Evolutionary conservation across 129 eudicot genomes (phyloP), one percentile per base, ranked within the genome.

Genomic region (Scalesia atractyloides): DNA sequence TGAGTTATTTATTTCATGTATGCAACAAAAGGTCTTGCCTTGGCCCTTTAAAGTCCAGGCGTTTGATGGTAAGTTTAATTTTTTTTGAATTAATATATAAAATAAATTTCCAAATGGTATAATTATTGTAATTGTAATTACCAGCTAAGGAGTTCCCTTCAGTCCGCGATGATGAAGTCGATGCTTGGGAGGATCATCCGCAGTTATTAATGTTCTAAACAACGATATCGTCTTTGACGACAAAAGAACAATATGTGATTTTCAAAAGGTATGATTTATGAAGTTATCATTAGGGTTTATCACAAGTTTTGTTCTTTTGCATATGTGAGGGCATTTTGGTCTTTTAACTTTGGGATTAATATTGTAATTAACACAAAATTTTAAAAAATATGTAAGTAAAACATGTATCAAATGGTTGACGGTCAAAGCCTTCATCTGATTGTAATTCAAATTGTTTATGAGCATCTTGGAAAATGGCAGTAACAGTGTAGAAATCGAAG

Each of bases 181-280:
- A 86, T 18, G 91, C 88, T 16, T 95, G 94, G 97, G 99, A 95
- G 86, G 96, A 91, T 68, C 90, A 95, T 86, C 99, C 53, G 59
- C 74, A 43, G 84, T 80, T 65, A 86, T 95, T 80, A 56, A 81
- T 75, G 73, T 83, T 19, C 62, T 88, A 7, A 82, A 70, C 71
- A 91, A 95, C 22, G 99, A 95, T 69, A 72, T 69, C 58, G 43
- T 79, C 73, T 73, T 75, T 26, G 76, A 83, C 16, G 85, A 64
- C 12, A 72, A 82, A 58, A 83, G 85, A 70, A 86, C 80, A 66
- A 61, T 95, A 51, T 43, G 52, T 33, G 84, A 69, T 75, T 81
- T 46, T 80, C 81, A 87, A 41, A 74, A 79, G 87, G 99, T 95
- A 81, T 78, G 73, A 7, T 65, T 16, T 24, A 41, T 41, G 64